A percentile compares a stretch with the other conserved stretches of the same genome.
These are phyloP conservation scores for Rhodomyrtus psidioides DNA, from an alignment of 441 rosid species.

Conservation along the genomic window DNA sequence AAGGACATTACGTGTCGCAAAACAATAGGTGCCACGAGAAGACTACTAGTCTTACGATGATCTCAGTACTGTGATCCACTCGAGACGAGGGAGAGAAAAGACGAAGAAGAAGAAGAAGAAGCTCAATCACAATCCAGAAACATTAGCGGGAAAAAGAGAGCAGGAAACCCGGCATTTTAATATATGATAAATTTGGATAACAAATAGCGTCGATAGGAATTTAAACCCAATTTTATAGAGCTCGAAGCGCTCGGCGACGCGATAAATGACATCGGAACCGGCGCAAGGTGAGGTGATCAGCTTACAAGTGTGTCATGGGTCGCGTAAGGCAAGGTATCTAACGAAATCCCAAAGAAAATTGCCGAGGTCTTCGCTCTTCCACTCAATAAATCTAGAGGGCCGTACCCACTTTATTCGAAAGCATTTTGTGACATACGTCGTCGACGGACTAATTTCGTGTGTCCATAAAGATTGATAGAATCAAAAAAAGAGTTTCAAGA, in stretches of 20 bases:
- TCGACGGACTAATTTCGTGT: too few species aligned
- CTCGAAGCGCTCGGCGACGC: too few species aligned
- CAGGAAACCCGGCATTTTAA: neutral
- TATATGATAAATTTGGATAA: neutral
- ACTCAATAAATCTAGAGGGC: neutral
- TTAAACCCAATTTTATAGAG: neutral
- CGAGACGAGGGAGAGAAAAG: neutral
- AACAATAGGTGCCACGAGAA: neutral
- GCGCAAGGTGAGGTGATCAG: too few species aligned
- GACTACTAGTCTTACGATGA: neutral
- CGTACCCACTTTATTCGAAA: neutral
- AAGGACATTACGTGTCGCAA: neutral
- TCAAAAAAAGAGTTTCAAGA: too few species aligned
- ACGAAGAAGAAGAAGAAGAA: neutral
- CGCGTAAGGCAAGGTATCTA: rapidly evolving
- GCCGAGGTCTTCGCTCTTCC: neutral
- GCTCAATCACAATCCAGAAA: neutral
- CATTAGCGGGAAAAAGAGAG: rapidly evolving
- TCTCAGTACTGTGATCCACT: neutral
- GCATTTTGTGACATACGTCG: too few species aligned
- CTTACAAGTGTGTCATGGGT: rapidly evolving
- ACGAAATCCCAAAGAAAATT: rapidly evolving
- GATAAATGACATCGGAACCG: too few species aligned
- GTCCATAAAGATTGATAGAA: too few species aligned
- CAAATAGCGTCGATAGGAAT: rapidly evolving